phyloP scores from a whole-genome alignment of 805 yeast genomes.

The Candida ovalis region DNA sequence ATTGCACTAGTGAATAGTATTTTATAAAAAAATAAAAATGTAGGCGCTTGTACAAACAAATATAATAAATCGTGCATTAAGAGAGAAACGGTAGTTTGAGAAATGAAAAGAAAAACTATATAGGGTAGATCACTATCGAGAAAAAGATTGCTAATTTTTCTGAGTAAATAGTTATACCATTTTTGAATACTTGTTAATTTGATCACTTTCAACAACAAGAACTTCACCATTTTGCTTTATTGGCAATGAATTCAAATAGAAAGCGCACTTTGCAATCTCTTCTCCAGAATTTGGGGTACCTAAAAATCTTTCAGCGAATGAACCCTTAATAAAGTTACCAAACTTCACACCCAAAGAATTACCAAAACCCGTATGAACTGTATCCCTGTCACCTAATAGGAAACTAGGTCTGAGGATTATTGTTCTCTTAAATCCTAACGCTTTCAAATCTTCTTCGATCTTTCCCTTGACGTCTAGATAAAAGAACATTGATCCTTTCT shows the following conservation, averaged over 20 bases:
- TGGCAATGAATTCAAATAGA: conserved; percentile 21
- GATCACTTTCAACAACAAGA: conserved; percentile 17
- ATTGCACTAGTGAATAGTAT: too few relatives aligned
- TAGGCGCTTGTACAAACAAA: too few relatives aligned
- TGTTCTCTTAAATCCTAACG: conserved; percentile 63
- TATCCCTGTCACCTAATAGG: conserved; percentile 59
- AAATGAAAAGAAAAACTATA: too few relatives aligned
- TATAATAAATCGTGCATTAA: too few relatives aligned
- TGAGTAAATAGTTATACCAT: too few relatives aligned
- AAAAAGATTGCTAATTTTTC: too few relatives aligned
- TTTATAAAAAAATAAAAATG: too few relatives aligned
- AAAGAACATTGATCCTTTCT: conserved; percentile 49
- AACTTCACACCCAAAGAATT: conserved; percentile 32
- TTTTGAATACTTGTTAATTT: conserved; percentile 19
- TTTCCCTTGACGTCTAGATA: conserved; percentile 72
- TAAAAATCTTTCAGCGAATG: conserved; percentile 29
- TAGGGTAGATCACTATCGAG: too few relatives aligned
- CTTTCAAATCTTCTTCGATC: conserved; percentile 63
- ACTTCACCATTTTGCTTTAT: conserved; percentile 23
- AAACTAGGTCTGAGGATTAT: conserved; percentile 77
- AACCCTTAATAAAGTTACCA: conserved; percentile 31
- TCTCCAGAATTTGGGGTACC: conserved; percentile 54
- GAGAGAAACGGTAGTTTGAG: too few relatives aligned
- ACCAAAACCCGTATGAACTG: conserved; percentile 33
- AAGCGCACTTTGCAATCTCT: conserved; percentile 59